phyloP scores from a whole-genome alignment of 208 protist species.

The Leishmania gerbilli region DNA sequence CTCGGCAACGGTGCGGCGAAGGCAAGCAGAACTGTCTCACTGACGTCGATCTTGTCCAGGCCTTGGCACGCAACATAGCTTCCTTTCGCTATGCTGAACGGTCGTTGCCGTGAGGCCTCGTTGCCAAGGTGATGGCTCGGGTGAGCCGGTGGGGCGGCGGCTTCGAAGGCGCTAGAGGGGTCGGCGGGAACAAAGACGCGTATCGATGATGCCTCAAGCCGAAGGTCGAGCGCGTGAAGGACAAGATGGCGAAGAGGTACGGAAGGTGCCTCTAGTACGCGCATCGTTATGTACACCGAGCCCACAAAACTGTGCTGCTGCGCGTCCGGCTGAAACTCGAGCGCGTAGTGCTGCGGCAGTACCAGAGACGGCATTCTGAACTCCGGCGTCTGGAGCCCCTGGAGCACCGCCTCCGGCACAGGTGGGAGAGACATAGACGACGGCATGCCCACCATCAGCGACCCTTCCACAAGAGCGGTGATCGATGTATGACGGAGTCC shows the following conservation, averaged over 20 bases:
- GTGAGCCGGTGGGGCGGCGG: neutral
- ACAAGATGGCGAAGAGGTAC: conserved; percentile 31
- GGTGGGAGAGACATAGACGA: neutral
- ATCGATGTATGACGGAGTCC: neutral
- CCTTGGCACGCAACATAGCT: conserved; percentile 20
- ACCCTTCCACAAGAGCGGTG: neutral
- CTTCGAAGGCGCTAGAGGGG: neutral
- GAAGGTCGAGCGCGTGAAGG: conserved; percentile 44
- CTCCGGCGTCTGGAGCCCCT: conserved; percentile 15
- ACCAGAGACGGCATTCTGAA: conserved; percentile 36
- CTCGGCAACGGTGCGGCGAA: conserved; percentile 41
- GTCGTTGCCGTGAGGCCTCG: neutral
- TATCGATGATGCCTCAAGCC: conserved; percentile 5
- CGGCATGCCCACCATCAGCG: neutral
- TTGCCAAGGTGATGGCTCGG: conserved; percentile 8
- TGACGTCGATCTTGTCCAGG: conserved; percentile 2
- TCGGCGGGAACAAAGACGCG: conserved; percentile 4
- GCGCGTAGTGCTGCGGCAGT: conserved; percentile 44
- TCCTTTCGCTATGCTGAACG: conserved; percentile 1
- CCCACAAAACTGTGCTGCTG: conserved; percentile 26
- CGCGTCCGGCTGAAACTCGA: conserved; percentile 43
- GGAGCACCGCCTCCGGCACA: neutral
- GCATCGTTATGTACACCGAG: conserved; percentile 33
- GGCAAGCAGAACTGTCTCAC: conserved; percentile 46
- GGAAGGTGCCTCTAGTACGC: conserved; percentile 16